These are phyloP conservation scores for Fusarium bulbicola DNA, from an alignment of 2,329 filamentous ascomycete genomes.

Conservation along the genomic window DNA sequence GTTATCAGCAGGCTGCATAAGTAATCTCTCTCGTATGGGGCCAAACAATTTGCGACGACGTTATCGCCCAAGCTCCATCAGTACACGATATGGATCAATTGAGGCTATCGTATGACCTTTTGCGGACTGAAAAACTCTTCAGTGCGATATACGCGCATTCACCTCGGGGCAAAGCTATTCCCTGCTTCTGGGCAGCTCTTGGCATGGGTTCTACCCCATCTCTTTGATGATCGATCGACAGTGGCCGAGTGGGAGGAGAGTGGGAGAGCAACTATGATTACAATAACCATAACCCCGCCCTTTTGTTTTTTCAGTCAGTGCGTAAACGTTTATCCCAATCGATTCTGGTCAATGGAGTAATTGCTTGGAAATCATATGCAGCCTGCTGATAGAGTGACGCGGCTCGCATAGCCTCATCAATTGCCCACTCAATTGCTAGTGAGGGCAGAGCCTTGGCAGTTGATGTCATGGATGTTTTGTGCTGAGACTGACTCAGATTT, in stretches of 20 bases:
- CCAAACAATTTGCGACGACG: neutral
- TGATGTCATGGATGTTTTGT: neutral
- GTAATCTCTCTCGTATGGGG: neutral
- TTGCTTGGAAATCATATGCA: neutral
- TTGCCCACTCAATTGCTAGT: neutral
- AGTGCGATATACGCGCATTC: neutral
- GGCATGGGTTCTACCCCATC: neutral
- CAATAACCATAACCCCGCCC: neutral
- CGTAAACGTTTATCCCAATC: neutral
- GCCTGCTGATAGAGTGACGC: neutral
- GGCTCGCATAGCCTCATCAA: neutral
- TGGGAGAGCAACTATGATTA: neutral
- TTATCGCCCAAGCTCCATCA: neutral
- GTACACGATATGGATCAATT: neutral
- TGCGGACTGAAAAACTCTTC: neutral
- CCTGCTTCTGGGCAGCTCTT: neutral
- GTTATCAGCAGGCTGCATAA: neutral
- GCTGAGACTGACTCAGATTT: neutral
- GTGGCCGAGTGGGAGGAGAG: conserved; percentile 2
- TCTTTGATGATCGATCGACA: neutral
- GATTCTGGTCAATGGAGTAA: neutral
- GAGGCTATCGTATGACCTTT: neutral
- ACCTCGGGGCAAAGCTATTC: neutral
- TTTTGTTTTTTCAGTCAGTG: neutral
- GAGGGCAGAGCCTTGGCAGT: neutral